Evolutionary conservation across 192 early-diverging fungal genomes (phyloP).

Genomic region (Haplosporangium gracile): DNA sequence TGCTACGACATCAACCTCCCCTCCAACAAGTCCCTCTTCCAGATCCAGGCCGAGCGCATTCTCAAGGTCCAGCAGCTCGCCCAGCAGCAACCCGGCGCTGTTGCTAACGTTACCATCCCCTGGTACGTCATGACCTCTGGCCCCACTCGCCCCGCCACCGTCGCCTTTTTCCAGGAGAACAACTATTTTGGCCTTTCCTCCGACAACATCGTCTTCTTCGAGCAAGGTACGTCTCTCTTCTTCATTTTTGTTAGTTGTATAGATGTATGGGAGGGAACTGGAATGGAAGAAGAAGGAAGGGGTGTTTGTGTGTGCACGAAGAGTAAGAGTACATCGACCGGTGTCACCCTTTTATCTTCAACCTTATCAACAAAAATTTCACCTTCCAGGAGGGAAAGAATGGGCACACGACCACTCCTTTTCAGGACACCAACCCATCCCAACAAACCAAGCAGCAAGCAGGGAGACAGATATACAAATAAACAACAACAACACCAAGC

Average conservation of each 20-base stretch:
- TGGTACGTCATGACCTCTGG: conserved; percentile 99
- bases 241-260: not conserved
- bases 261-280: not conserved
- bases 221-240: conserved; percentile 75
- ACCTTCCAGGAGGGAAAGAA: no score
- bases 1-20: conserved; percentile 95
- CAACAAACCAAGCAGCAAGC: no score
- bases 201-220: conserved; percentile 93
- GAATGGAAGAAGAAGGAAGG: not conserved
- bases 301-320: no score
- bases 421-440: no score
- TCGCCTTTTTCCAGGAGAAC: conserved; percentile 80
- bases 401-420: no score
- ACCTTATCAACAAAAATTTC: no score
- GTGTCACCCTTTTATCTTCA: no score
- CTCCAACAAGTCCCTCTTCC: conserved; percentile 89
- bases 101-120: conserved; percentile 76
- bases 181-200: conserved; percentile 88
- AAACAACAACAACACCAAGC: no score
- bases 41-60: conserved; percentile 95
- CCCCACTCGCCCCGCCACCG: conserved; percentile 86
- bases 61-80: conserved; percentile 80
- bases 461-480: no score
- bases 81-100: conserved; percentile 38
- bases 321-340: no score